Evolutionary conservation across 2,329 filamentous ascomycete genomes (phyloP).

Genomic region (Septoria linicola): DNA sequence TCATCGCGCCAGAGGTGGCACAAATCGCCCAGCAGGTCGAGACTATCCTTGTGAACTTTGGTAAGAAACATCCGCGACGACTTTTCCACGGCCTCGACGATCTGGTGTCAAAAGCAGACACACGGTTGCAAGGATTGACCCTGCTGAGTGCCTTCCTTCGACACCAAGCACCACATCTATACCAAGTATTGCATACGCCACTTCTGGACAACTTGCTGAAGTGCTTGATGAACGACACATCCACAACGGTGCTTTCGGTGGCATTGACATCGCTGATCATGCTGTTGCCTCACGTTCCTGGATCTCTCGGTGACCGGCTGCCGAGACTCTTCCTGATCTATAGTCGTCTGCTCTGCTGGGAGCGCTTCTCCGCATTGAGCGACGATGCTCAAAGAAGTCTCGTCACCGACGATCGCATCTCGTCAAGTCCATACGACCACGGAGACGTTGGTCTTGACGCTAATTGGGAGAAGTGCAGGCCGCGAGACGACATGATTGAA

Average conservation of each 20-base stretch:
- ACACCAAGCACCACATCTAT: slow-evolving; percentile 74
- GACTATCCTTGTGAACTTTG: slow-evolving; percentile 56
- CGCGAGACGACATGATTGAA: slow-evolving; percentile 62
- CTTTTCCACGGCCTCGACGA: slow-evolving; percentile 66
- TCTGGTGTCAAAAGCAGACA: slow-evolving; percentile 63
- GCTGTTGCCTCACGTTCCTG: slow-evolving; percentile 78
- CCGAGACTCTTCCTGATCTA: slow-evolving; percentile 79
- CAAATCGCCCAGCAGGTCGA: slow-evolving; percentile 51
- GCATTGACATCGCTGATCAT: slow-evolving; percentile 74
- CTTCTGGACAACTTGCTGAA: slow-evolving; percentile 70
- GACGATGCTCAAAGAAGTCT: slow-evolving; percentile 37
- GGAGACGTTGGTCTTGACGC: slow-evolving; percentile 39
- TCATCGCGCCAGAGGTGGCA: slow-evolving; percentile 45
- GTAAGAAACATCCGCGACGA: slow-evolving; percentile 69
- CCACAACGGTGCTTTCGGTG: slow-evolving; percentile 71
- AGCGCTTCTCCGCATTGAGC: slow-evolving; percentile 49
- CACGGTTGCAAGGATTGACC: slow-evolving; percentile 63
- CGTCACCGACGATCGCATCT: slow-evolving; percentile 38
- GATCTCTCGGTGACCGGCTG: slow-evolving; percentile 65
- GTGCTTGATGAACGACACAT: slow-evolving; percentile 75
- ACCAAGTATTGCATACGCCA: slow-evolving; percentile 69
- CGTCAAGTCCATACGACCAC: slow-evolving; percentile 43
- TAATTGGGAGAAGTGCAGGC: slow-evolving; percentile 65
- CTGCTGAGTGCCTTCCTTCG: slow-evolving; percentile 72
- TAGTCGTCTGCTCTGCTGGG: slow-evolving; percentile 76